Evolutionary conservation across 306 rosid genomes (phyloP).

Genomic region (Purshia tridentata): DNA sequence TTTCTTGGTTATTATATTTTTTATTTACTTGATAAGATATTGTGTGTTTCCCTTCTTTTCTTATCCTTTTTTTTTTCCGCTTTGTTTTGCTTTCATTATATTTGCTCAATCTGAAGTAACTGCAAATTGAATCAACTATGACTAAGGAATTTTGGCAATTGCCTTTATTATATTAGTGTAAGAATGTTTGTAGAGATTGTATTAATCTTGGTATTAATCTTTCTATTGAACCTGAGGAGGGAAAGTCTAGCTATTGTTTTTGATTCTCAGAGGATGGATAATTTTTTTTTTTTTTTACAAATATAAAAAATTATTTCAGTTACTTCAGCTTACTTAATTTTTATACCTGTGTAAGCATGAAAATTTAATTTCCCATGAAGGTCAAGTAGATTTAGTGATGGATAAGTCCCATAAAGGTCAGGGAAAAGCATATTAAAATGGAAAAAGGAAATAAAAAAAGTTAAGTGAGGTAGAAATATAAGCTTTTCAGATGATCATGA

Average conservation of each 20-base stretch:
- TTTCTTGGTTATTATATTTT: background rate
- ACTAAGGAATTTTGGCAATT: background rate
- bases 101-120: no score
- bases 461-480: no score
- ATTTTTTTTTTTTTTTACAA: no score
- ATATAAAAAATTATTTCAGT: background rate
- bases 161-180: background rate
- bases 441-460: no score
- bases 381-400: background rate
- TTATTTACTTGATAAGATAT: background rate
- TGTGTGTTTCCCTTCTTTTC: background rate
- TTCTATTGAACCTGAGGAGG: background rate
- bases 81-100: background rate
- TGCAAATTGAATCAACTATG: background rate
- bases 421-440: no score
- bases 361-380: background rate
- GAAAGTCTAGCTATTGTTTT: background rate
- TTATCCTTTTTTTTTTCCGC: no score
- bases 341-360: background rate
- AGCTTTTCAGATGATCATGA: no score
- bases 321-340: background rate
- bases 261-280: background rate
- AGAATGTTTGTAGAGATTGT: no score
- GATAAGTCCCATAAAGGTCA: background rate
- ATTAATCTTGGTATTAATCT: no score